phyloP scores from a whole-genome alignment of 2,329 filamentous ascomycete species.

The Allantophomopsis lycopodina region DNA sequence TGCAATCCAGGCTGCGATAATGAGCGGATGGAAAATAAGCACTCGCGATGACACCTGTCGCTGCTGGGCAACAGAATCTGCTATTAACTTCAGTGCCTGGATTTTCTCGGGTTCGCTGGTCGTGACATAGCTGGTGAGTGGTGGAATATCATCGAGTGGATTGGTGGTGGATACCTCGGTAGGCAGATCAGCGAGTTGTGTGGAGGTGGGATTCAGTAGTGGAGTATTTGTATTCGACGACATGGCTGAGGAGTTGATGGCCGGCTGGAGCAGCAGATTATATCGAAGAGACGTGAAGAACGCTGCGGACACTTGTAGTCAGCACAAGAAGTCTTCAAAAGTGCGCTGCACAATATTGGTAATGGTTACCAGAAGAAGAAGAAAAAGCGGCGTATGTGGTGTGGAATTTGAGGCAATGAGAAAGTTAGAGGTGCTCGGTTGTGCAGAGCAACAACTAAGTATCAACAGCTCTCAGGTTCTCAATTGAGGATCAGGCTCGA shows the following conservation, averaged over 20 bases:
- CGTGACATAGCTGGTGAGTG: slow-evolving; percentile 47
- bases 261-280: slow-evolving; percentile 56
- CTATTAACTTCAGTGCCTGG: slow-evolving; percentile 57
- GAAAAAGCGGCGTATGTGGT: no score
- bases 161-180: slow-evolving; percentile 22
- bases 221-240: slow-evolving; percentile 54
- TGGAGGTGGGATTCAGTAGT: slow-evolving; percentile 39
- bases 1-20: slow-evolving; percentile 31
- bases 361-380: no score
- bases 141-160: slow-evolving; percentile 37
- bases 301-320: slow-evolving; percentile 31
- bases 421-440: no score
- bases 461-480: no score
- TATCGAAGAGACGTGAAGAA: slow-evolving; percentile 74
- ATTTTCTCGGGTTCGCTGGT: slow-evolving; percentile 43
- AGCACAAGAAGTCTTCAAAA: no score
- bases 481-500: no score
- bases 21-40: slow-evolving; percentile 49
- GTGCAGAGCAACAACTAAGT: no score
- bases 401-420: no score
- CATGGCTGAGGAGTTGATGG: slow-evolving; percentile 33
- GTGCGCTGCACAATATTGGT: no score
- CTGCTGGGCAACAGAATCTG: slow-evolving; percentile 75
- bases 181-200: slow-evolving; percentile 22
- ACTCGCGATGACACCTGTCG: slow-evolving; percentile 50